Base-by-base conservation (phyloP, 306 rosid species). In the Ziziphus jujuba region DNA sequence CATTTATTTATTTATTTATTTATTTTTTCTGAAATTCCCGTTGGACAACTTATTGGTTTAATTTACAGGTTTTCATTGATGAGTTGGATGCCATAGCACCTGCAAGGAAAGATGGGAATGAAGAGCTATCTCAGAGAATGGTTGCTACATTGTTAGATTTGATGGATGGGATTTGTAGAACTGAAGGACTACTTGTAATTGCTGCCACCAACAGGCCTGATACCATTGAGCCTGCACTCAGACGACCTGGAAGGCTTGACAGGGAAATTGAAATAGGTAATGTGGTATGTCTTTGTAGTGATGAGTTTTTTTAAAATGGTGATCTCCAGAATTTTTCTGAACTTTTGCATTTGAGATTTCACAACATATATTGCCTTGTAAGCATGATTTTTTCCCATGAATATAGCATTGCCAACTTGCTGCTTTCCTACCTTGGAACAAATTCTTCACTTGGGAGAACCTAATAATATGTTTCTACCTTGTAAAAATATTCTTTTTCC, bases 1-100 rank as follows among this genome's bases (percentile, higher is more conserved):
- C n/a, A n/a, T n/a, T n/a, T n/a, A n/a, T n/a, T n/a, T n/a, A n/a
- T n/a, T n/a, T n/a, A n/a, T n/a, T n/a, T 15, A 50, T 17, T 50
- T 50, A 9, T 50, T 4, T 15, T 55, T 55, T 22, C 1, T 24
- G 11, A 22, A 21, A 63, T 66, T 40, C 65, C 57, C 12, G 34
- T 21, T 62, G 20, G n/a, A 70, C 47, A 63, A 66, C 58, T 65
- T 63, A 59, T 70, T 38, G 57, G 48, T 71, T 80, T 56, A 61
- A 68, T 59, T 76, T 67, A 25, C 73, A 92, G 98, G 75, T 92
- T 64, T 87, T 92, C 69, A 87, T 92, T 11, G 97, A 92, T 81
- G 97, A 92, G 82, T 70, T 92, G 71, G 98, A 92, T 84, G 96
- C 96, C 70, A 87, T 92, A 76, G 96, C 93, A 44, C 93, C 97